Base-by-base conservation (phyloP, 2,329 filamentous ascomycete species). In the Microcyclospora tardicrescens region DNA sequence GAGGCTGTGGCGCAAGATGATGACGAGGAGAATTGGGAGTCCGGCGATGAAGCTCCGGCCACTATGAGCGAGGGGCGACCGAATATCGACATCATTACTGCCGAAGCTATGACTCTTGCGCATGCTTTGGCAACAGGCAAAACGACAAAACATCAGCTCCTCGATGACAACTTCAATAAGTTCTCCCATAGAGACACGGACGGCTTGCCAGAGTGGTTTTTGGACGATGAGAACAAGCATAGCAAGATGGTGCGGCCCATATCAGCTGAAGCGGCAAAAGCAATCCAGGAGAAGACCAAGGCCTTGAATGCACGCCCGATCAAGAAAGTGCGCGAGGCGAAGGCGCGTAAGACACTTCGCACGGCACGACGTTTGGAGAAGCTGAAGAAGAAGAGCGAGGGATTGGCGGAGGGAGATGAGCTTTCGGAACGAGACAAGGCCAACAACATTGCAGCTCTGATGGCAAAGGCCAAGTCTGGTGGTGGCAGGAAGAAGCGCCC, bases 51-150 rank as follows among this genome's bases (percentile, higher is more conserved):
- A 37, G 75, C 74, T 43, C 36, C 42, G 19, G 71, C 72, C 37
- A 71, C 67, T 45, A 37, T 47, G 3, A 43, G 45, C 28, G 47
- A 52, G 36, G 79, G 79, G 41, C 74, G 71, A 39, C 58, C 62
- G 72, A 87, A 95, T 57, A 93, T 98, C 62, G 86, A 96, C 59
- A 96, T 98, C 54, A 93, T 96, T 56, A 98, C 91, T n/a, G 91
- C 86, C 5, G 91, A 98, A 68, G 91, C 93, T 47, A 98, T 98
- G 91, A 93, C 89, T 0, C 72, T 98, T 12, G 93, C 91, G 1
- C 91, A 96, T 48, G 76, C 85, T 56, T 79, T 98, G 42, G 91
- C 87, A 3, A 85, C 81, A 0, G 89, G 89, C 33, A 73, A 89
- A 57, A 87, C 81, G 61, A 82, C 79, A 1, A 81, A 75, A 34